phyloP scores from a whole-genome alignment of 805 yeast species.

The Ogataea trehaloabstinens region DNA sequence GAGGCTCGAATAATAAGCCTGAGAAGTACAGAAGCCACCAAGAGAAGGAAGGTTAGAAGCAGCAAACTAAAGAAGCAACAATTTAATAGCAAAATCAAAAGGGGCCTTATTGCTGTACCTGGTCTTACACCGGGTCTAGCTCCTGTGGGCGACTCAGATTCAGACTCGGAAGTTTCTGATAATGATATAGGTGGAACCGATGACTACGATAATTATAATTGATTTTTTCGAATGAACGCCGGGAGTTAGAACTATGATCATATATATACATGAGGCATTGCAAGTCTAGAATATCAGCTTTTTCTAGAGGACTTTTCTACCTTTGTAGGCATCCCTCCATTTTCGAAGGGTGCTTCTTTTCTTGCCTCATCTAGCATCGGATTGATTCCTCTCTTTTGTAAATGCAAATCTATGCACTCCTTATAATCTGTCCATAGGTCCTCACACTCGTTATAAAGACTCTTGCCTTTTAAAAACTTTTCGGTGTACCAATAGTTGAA shows the following conservation, averaged over 20 bases:
- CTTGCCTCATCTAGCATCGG: constrained; percentile 86
- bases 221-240: no score
- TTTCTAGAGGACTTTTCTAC: constrained; percentile 4
- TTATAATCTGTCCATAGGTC: constrained; percentile 86
- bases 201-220: constrained; percentile 31
- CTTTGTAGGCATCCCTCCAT: constrained; percentile 48
- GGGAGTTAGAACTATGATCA: no score
- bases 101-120: constrained; percentile 46
- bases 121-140: constrained; percentile 87
- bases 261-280: constrained; percentile 1
- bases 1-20: constrained; percentile 43
- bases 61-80: constrained; percentile 30
- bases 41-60: constrained; percentile 33
- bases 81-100: constrained; percentile 40
- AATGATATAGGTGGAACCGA: constrained; percentile 19
- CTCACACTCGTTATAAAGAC: constrained; percentile 80
- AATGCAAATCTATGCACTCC: constrained; percentile 73
- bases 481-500: constrained; percentile 96
- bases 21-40: constrained; percentile 41
- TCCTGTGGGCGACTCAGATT: constrained; percentile 68
- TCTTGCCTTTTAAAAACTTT: constrained; percentile 63
- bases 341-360: constrained; percentile 83
- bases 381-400: constrained; percentile 72
- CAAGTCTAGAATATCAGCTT: not conserved
- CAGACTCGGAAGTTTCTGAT: constrained; percentile 33